Evolutionary conservation across 2,329 filamentous ascomycete species (phyloP).

Genomic region (Alternaria ethzedia): DNA sequence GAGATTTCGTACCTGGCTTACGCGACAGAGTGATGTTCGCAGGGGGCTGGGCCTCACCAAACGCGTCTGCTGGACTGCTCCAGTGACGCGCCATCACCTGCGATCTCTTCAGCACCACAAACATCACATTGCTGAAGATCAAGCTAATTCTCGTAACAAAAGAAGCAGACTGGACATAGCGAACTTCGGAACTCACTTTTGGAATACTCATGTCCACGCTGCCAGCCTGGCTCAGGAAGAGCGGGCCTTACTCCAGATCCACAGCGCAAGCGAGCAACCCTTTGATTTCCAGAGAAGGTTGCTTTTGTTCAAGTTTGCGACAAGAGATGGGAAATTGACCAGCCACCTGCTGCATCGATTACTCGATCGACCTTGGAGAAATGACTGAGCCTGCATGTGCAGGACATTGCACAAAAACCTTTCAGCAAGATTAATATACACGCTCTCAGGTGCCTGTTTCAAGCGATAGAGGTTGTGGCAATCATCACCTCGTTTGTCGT

Average conservation of each 20-base stretch:
- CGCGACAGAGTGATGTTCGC: neutral
- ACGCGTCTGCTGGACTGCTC: neutral
- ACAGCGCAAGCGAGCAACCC: neutral
- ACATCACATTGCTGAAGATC: neutral
- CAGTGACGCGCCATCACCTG: neutral
- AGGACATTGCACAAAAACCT: neutral
- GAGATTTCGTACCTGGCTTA: neutral
- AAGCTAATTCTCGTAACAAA: neutral
- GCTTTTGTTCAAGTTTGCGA: neutral
- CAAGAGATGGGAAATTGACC: neutral
- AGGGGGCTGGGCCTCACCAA: neutral
- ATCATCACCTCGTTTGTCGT: neutral
- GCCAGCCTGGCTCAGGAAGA: neutral
- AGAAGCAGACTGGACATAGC: neutral
- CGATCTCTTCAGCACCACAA: neutral
- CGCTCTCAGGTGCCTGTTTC: neutral
- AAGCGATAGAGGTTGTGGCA: neutral
- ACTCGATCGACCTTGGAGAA: neutral
- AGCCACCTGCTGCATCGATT: neutral
- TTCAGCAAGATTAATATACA: neutral
- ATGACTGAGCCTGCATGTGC: neutral
- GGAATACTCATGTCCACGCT: neutral
- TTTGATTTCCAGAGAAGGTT: neutral
- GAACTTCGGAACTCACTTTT: neutral
- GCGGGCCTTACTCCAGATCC: neutral